Conservation (phyloP, 768 basidiomycete species). For the Phlebiopsis flavidoalba region DNA sequence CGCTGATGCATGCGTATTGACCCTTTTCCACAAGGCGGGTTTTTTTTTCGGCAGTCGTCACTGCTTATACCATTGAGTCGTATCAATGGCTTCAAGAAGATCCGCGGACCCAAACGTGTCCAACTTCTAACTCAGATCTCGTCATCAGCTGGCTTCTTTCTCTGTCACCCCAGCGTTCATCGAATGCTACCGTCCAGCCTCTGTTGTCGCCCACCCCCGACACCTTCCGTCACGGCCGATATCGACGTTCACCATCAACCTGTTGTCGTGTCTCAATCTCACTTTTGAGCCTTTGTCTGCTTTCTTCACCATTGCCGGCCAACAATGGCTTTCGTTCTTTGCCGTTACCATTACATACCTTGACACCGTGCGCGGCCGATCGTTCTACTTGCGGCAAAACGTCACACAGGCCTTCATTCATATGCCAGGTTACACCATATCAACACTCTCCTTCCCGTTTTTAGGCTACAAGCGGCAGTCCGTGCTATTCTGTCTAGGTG, state of each 20-base stretch:
- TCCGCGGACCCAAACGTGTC: neutral
- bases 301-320: constrained; percentile 21
- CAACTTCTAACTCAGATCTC: constrained; percentile 10
- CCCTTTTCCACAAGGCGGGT: constrained; percentile 1
- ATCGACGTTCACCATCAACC: constrained; percentile 15
- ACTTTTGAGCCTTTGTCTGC: constrained; percentile 19
- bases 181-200: constrained; percentile 6
- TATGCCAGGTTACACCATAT: constrained; percentile 4
- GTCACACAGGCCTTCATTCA: neutral
- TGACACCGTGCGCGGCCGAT: neutral
- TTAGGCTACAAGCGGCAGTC: constrained; percentile 7
- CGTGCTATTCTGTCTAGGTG: constrained; percentile 8
- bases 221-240: neutral
- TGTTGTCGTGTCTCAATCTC: constrained; percentile 22
- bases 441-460: constrained; percentile 9
- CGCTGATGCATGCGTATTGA: too few relatives aligned
- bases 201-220: neutral
- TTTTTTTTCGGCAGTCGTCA: constrained; percentile 13
- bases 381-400: constrained; percentile 6
- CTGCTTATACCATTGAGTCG: constrained; percentile 6
- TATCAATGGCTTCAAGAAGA: constrained; percentile 7
- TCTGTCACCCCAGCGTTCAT: neutral
- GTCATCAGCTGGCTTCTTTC: constrained; percentile 5
- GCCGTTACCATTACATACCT: neutral
- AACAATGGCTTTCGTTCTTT: constrained; percentile 22